phyloP scores from a whole-genome alignment of 2,329 filamentous ascomycete species.

The Aureobasidium sp. region DNA sequence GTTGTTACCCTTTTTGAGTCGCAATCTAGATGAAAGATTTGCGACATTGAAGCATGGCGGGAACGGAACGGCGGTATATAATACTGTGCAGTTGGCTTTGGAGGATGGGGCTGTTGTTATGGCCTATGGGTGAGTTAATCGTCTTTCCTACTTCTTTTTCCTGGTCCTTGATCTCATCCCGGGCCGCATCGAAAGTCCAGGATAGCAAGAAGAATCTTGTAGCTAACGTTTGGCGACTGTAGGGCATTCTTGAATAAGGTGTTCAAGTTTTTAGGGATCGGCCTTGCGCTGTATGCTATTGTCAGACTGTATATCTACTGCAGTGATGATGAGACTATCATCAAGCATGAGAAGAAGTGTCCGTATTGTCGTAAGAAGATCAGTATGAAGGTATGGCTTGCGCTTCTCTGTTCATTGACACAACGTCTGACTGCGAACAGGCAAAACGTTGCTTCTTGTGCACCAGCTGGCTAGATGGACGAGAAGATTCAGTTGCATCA shows the following conservation, averaged over 20 bases:
- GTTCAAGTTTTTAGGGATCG: slow-evolving; percentile 58
- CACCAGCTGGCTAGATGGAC: slow-evolving; percentile 49
- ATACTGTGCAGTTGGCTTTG: slow-evolving; percentile 59
- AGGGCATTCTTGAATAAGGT: slow-evolving; percentile 51
- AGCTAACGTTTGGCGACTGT: background rate
- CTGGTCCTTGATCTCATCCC: too few species aligned
- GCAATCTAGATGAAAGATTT: slow-evolving; percentile 68
- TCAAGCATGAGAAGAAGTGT: slow-evolving; percentile 62
- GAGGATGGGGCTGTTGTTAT: slow-evolving; percentile 64
- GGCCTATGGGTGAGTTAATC: slow-evolving; percentile 67
- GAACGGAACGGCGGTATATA: slow-evolving; percentile 50
- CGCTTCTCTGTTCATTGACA: background rate
- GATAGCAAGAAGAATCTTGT: too few species aligned
- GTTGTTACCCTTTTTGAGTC: slow-evolving; percentile 58
- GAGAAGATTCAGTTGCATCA: slow-evolving; percentile 32
- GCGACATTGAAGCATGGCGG: slow-evolving; percentile 53
- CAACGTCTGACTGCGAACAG: slow-evolving; percentile 36
- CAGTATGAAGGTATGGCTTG: slow-evolving; percentile 24
- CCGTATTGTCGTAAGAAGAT: slow-evolving; percentile 57
- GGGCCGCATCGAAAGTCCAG: too few species aligned
- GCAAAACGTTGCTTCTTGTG: slow-evolving; percentile 48
- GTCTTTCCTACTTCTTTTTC: too few species aligned
- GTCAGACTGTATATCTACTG: slow-evolving; percentile 51
- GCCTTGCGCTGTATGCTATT: slow-evolving; percentile 55
- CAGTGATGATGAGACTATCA: slow-evolving; percentile 55